These are phyloP conservation scores for Adansonia rubrostipa DNA, from an alignment of 441 rosid genomes.

Conservation along the genomic window DNA sequence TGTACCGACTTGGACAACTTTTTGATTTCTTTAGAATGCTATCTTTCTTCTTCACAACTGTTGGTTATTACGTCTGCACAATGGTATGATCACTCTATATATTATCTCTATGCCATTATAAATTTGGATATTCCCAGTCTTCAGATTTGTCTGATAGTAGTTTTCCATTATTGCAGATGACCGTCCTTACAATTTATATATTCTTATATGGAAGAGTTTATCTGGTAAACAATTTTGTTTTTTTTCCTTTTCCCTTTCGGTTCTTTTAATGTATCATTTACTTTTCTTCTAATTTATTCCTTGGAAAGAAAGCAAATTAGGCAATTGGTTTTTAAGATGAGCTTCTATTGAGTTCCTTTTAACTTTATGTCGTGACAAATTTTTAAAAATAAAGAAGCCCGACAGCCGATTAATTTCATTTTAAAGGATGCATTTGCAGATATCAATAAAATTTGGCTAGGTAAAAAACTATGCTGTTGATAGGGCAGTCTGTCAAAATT, in stretches of 20 bases:
- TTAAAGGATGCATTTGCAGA: neutral
- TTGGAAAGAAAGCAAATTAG: neutral
- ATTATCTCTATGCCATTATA: conserved; percentile 8
- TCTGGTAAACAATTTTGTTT: conserved; percentile 64
- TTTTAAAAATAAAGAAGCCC: neutral
- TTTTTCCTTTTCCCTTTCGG: conserved; percentile 17
- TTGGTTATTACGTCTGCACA: conserved; percentile 93
- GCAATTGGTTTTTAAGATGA: neutral
- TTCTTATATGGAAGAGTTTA: conserved; percentile 91
- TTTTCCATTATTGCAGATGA: conserved; percentile 71
- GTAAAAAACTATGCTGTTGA: neutral
- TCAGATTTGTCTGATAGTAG: conserved; percentile 29
- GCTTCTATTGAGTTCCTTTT: neutral
- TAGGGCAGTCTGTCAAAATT: neutral
- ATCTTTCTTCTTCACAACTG: conserved; percentile 94
- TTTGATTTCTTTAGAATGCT: conserved; percentile 98
- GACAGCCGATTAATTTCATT: conserved; percentile 10
- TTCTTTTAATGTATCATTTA: neutral
- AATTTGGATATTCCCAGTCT: conserved; percentile 32
- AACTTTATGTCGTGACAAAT: neutral
- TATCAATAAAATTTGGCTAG: neutral
- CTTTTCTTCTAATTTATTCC: neutral
- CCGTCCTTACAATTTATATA: conserved; percentile 86
- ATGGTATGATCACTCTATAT: conserved; percentile 57
- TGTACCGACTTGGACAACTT: conserved; percentile 92